Conservation (phyloP, 2,329 filamentous ascomycete genomes). For the Neofusicoccum ribis region DNA sequence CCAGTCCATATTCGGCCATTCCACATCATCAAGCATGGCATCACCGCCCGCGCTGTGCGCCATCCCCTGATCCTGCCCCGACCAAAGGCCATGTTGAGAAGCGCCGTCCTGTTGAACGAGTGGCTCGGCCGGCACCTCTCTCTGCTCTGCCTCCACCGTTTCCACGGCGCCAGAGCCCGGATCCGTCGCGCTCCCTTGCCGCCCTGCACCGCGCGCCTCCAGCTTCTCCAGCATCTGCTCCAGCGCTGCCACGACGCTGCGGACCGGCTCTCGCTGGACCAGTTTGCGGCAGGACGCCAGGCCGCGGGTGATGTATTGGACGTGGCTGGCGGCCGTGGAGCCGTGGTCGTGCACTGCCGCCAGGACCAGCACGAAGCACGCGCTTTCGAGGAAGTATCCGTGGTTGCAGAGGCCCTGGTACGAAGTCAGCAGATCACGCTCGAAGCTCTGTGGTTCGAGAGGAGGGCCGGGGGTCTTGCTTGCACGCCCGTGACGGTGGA, state of each 20-base stretch:
- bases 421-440: not conserved
- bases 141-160: not conserved
- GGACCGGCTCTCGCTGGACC: conserved; percentile 8
- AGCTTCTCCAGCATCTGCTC: not conserved
- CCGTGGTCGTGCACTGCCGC: not conserved
- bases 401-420: not conserved
- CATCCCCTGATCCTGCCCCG: not conserved
- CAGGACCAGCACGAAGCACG: conserved; percentile 2
- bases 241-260: not conserved
- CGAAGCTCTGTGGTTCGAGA: too few relatives aligned
- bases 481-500: not conserved
- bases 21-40: not conserved
- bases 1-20: conserved; percentile 1
- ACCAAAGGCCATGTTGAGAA: not conserved
- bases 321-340: not conserved
- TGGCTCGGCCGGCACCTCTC: not conserved
- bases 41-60: not conserved
- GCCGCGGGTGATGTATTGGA: not conserved
- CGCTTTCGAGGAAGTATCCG: conserved; percentile 4
- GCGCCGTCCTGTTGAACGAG: not conserved
- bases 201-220: not conserved
- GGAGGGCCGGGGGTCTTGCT: not conserved
- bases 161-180: not conserved
- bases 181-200: too few relatives aligned
- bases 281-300: not conserved